Percentiles rank a stretch among this genome's conserved stretches.
Conservation (phyloP, 306 rosid species). For the Herpetospermum pedunculosum region DNA sequence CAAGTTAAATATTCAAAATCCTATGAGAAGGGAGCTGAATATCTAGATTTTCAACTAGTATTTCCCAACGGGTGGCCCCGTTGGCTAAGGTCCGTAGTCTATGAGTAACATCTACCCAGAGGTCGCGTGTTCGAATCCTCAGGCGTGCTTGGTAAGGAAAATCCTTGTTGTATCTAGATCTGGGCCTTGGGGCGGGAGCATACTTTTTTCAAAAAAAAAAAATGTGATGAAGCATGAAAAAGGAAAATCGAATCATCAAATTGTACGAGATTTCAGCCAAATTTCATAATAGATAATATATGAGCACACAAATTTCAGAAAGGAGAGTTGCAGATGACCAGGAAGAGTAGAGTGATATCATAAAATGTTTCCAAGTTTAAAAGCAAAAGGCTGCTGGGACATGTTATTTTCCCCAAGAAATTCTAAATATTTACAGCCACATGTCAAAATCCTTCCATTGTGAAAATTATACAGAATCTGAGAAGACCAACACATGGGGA, state of each 20-base stretch:
- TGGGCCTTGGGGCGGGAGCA: not conserved
- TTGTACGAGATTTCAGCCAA: not conserved
- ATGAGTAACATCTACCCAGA: no score
- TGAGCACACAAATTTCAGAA: not conserved
- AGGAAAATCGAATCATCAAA: not conserved
- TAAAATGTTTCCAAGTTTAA: not conserved
- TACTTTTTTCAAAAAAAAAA: no score
- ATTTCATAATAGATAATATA: not conserved
- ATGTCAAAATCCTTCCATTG: not conserved
- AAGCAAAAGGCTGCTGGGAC: not conserved
- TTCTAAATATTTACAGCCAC: not conserved
- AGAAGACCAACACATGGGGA: constrained; percentile 1
- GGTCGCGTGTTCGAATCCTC: not conserved
- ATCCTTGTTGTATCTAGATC: not conserved
- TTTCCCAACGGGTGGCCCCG: not conserved
- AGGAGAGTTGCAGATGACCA: not conserved
- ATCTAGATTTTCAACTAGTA: not conserved
- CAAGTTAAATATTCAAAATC: not conserved
- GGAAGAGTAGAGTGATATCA: not conserved
- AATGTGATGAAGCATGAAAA: not conserved
- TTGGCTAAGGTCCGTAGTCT: no score
- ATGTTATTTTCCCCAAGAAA: not conserved
- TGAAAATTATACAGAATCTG: not conserved
- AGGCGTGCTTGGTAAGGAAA: not conserved
- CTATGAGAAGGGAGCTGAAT: not conserved